These are phyloP conservation scores for Podospora bellae-mahoneyi DNA, from an alignment of 495 filamentous ascomycete genomes.

Conservation along the genomic window DNA sequence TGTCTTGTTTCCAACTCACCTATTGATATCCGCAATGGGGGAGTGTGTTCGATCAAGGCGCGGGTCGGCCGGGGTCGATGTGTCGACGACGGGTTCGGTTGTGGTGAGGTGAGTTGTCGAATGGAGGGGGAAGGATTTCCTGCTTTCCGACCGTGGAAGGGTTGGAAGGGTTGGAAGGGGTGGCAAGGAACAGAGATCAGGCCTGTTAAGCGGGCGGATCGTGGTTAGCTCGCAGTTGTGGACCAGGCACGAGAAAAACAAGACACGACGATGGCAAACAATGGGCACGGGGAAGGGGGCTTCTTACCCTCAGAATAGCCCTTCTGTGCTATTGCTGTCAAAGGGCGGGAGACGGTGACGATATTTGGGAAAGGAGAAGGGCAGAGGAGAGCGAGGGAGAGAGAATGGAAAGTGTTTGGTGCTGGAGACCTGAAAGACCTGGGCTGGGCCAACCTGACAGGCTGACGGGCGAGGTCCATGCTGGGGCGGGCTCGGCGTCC, in stretches of 20 bases:
- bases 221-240: constrained; percentile 2
- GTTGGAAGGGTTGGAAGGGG: constrained; percentile 3
- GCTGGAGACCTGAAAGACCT: constrained; percentile 6
- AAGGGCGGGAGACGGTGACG: constrained; percentile 13
- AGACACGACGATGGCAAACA: constrained; percentile 2
- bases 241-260: constrained; percentile 6
- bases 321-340: constrained; percentile 19
- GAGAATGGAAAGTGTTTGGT: constrained; percentile 20
- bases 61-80: constrained; percentile 3
- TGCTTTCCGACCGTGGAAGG: constrained; percentile 17
- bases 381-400: constrained; percentile 21
- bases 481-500: constrained; percentile 11
- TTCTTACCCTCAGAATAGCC: constrained; percentile 24
- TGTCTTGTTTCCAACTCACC: constrained; percentile 10
- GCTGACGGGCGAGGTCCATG: constrained; percentile 7
- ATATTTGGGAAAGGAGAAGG: constrained; percentile 20
- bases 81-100: constrained; percentile 1
- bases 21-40: constrained; percentile 10
- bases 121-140: constrained; percentile 15
- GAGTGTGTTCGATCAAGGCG: background rate
- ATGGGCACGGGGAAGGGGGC: background rate
- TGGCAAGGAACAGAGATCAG: constrained; percentile 22
- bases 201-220: constrained; percentile 11
- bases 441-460: constrained; percentile 10
- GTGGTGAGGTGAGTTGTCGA: constrained; percentile 2